Evolutionary conservation across 2,329 filamentous ascomycete genomes (phyloP), one percentile per base, ranked within the genome.

Genomic region (Colletotrichum neosansevieriae): DNA sequence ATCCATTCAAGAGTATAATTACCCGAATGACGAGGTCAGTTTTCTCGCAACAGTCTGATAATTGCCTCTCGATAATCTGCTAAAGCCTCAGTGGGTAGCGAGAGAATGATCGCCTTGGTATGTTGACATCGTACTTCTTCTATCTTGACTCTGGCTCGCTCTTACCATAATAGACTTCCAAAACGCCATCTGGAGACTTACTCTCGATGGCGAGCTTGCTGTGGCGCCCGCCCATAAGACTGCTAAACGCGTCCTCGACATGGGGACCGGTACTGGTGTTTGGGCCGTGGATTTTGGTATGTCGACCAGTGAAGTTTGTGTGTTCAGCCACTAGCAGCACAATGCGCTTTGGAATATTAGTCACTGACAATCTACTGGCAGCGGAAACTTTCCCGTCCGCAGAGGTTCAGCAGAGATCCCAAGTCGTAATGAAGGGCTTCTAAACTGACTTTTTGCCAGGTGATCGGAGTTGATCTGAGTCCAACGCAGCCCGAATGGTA

Each of bases 201-300:
- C 76, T 0, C 72, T 78, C 9, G 73, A 76, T 1, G 74, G 74
- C 4, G 75, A 76, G 34, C 71, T 80, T 0, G 76, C 70, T 21
- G 44, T 74, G 0, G 71, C 69, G 3, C 79, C 79, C 0, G 60
- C 59, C 6, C 69, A 68, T 9, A 66, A 74, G 11, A 73, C 70
- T 2, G 56, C 76, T 6, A 57, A 67, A 6, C 76, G 74, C 4
- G 75, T 80, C 12, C 74, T 86, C 1, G 84, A 86, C 72, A 72
- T 84, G 47, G 83, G 83, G 15, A 84, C 82, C 1, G 83, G 83
- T 0, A 85, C 83, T 10, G 83, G 82, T 9, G 72, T 77, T 7
- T 82, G 80, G 79, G 78, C 78, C 3, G 79, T 85, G 4, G 83
- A 85, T 58, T 80, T 83, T 69, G 82, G 74, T 75, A 45, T 29